Evolutionary conservation across 257 asterid species (phyloP), one percentile per base, ranked within the genome.

Genomic region (Misopates orontium): DNA sequence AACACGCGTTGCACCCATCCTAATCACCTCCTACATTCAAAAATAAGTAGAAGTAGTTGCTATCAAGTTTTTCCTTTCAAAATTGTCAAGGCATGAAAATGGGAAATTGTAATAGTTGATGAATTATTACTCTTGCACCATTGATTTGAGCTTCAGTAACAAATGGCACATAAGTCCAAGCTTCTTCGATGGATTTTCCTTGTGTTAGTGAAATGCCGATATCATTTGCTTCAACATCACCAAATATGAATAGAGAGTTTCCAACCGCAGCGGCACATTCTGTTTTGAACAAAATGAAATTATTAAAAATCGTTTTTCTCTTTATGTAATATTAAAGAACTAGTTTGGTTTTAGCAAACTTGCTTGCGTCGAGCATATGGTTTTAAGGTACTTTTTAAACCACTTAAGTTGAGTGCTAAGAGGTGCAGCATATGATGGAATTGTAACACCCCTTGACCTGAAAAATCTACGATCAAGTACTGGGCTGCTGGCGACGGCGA

Each of bases 201-300:
- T 31, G 42, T 4, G 59, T n/a, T 12, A 67, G 17, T 15, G 69
- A 31, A 44, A 25, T 16, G 40, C 15, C 14, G 12, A 61, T 36
- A 36, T 77, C 78, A 23, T 77, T 68, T 8, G 69, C 81, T 47
- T 73, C 78, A 40, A 68, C 57, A 31, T 62, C 70, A 0, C 81
- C 81, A 25, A 73, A 36, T 4, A 67, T 47, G 22, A 77, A 13
- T 11, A 77, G 74, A 5, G 78, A 48, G 0, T 28, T 68, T 21
- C 9, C 20, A 4, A 72, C 10, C 44, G 36, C 56, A 14, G 44
- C 60, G 2, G 18, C 39, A 4, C 52, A 22, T 4, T 31, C 62
- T 0, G 14, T 5, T 6, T 5, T 24, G 28, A 50, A 13, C 18
- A 45, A 23, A 4, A 14, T 28, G 36, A 28, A 28, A 28, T 28